phyloP scores from a whole-genome alignment of 139 green algal species.

The Closterium sp. region DNA sequence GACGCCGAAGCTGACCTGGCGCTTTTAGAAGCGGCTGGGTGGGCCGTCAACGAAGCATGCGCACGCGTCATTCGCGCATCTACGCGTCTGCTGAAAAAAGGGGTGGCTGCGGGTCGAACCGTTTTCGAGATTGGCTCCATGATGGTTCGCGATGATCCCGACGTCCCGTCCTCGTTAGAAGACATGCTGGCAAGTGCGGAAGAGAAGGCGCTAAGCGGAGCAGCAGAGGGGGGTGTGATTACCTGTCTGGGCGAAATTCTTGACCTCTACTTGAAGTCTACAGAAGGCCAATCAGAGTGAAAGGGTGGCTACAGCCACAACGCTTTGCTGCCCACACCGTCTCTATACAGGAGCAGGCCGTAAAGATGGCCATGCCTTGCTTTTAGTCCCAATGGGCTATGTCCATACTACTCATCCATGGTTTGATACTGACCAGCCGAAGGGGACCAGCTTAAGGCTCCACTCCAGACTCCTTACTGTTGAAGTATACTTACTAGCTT shows the following conservation, averaged over 20 bases:
- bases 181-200: not conserved
- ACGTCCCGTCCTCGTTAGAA: not conserved
- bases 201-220: not conserved
- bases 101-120: not conserved
- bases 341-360: too few species aligned
- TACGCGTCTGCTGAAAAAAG: not conserved
- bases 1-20: constrained; percentile 33
- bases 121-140: constrained; percentile 9
- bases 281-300: too few species aligned
- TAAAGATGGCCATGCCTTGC: too few species aligned
- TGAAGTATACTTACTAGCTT: too few species aligned
- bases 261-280: not conserved
- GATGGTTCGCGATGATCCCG: constrained; percentile 2
- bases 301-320: too few species aligned
- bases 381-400: too few species aligned
- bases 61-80: constrained; percentile 4
- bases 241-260: not conserved
- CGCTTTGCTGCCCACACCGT: too few species aligned
- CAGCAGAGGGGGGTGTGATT: not conserved
- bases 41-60: not conserved
- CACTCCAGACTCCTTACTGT: too few species aligned
- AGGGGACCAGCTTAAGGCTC: too few species aligned
- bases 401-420: too few species aligned
- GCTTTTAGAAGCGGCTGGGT: not conserved
- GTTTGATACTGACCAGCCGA: too few species aligned